Evolutionary conservation across 2,329 filamentous ascomycete genomes (phyloP).

Genomic region (Immersiporthe knoxdaviesiana): DNA sequence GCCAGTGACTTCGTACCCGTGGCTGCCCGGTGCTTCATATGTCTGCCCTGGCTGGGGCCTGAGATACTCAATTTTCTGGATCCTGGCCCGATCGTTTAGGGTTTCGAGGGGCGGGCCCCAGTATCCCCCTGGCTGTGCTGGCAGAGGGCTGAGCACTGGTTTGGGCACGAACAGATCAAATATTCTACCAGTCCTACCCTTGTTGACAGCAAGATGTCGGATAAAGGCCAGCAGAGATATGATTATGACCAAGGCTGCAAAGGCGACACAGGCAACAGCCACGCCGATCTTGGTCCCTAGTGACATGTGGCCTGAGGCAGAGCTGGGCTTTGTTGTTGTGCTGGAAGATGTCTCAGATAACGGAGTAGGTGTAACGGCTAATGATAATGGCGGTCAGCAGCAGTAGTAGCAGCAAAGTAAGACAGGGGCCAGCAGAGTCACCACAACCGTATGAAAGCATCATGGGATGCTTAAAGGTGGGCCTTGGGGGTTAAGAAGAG

Average conservation of each 20-base stretch:
- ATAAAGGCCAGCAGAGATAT: neutral
- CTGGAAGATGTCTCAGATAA: neutral
- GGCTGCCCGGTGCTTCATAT: neutral
- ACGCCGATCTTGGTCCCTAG: constrained; percentile 1
- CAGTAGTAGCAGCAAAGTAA: neutral
- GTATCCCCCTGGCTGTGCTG: neutral
- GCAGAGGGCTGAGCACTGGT: neutral
- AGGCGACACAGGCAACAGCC: neutral
- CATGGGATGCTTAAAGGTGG: neutral
- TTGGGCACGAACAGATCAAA: neutral
- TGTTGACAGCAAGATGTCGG: constrained; percentile 1
- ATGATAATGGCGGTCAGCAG: neutral
- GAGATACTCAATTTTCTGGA: neutral
- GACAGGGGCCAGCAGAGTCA: neutral
- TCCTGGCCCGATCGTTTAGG: neutral
- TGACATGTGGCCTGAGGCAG: neutral
- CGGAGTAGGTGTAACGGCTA: constrained; percentile 6
- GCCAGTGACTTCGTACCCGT: constrained; percentile 10
- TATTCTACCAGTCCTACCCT: neutral
- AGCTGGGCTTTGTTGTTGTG: neutral
- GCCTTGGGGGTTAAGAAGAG: neutral
- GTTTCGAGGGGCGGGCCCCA: neutral
- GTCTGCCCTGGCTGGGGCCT: constrained; percentile 5
- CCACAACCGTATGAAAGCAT: neutral
- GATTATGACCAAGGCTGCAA: neutral